Evolutionary conservation across 1,284 basidiomycete species (phyloP).

Genomic region (Apiotrichum laibachii): DNA sequence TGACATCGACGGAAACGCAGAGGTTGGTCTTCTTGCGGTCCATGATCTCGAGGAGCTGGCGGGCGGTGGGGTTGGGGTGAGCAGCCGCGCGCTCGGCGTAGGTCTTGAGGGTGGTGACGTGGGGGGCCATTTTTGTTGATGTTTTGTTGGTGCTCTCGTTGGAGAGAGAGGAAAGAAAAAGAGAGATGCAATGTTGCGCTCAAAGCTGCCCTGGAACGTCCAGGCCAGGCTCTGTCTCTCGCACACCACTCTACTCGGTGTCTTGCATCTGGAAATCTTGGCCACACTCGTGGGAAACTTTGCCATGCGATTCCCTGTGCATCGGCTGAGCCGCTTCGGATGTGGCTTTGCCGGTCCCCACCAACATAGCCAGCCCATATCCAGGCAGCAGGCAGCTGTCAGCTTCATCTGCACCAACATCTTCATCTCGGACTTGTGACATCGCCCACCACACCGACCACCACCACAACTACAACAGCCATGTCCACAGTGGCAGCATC

Average conservation of each 20-base stretch:
- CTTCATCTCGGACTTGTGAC: neutral
- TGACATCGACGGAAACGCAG: constrained; percentile 93
- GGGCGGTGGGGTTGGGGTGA: constrained; percentile 72
- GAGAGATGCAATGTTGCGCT: neutral
- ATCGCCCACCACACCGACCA: neutral
- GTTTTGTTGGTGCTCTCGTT: neutral
- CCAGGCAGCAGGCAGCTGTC: neutral
- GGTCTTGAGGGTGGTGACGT: constrained; percentile 51
- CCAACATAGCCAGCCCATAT: neutral
- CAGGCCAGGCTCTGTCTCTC: too few species aligned
- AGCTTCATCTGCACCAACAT: neutral
- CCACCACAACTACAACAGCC: neutral
- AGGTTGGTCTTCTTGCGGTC: constrained; percentile 87
- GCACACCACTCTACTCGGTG: too few species aligned
- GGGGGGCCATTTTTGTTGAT: constrained; percentile 20
- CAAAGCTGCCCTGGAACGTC: too few species aligned
- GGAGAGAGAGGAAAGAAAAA: neutral
- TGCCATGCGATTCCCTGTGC: neutral
- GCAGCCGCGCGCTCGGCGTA: constrained; percentile 65
- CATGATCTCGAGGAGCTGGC: constrained; percentile 74
- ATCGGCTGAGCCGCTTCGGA: neutral
- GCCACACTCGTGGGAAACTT: neutral
- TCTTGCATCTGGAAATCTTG: neutral
- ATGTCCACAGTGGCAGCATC: neutral
- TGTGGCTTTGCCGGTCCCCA: neutral